A percentile compares a stretch with the other conserved stretches of the same genome.
These are phyloP conservation scores for Zymoseptoria ardabiliae DNA, from an alignment of 2,329 filamentous ascomycete genomes.

Conservation along the genomic window DNA sequence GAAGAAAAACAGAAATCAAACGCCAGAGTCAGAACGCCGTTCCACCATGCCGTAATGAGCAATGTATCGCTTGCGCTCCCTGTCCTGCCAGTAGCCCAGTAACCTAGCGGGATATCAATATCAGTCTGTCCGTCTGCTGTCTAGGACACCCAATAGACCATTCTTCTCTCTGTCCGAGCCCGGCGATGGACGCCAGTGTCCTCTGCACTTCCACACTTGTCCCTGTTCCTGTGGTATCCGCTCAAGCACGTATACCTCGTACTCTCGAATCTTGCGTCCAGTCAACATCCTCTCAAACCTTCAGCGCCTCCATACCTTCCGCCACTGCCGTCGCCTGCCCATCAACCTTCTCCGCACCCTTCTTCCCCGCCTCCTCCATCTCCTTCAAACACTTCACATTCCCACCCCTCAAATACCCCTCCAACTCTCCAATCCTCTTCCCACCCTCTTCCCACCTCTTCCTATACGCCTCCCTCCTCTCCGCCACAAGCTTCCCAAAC, in stretches of 20 bases:
- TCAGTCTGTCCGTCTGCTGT: too few relatives aligned
- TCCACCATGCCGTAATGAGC: not conserved
- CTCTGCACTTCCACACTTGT: not conserved
- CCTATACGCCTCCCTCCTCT: slow-evolving; percentile 55
- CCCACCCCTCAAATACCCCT: slow-evolving; percentile 78
- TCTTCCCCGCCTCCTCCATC: not conserved
- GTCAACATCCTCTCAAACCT: not conserved
- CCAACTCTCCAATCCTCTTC: slow-evolving; percentile 74
- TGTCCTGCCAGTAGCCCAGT: not conserved
- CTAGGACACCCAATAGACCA: too few relatives aligned
- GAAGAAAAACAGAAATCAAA: too few relatives aligned
- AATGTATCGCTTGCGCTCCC: not conserved
- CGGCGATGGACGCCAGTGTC: not conserved
- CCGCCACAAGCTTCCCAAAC: slow-evolving; percentile 61
- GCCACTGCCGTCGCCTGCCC: not conserved
- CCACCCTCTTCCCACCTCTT: slow-evolving; percentile 74
- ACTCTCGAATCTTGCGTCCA: not conserved
- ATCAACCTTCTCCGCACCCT: not conserved
- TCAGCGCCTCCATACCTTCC: not conserved
- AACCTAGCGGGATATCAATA: too few relatives aligned
- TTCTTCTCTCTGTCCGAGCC: too few relatives aligned
- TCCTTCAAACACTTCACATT: slow-evolving; percentile 26
- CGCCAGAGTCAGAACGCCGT: not conserved
- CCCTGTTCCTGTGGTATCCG: not conserved
- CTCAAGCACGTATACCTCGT: not conserved